Evolutionary conservation across 495 filamentous ascomycete genomes (phyloP), one percentile per base, ranked within the genome.

Genomic region (Podospora appendiculata): DNA sequence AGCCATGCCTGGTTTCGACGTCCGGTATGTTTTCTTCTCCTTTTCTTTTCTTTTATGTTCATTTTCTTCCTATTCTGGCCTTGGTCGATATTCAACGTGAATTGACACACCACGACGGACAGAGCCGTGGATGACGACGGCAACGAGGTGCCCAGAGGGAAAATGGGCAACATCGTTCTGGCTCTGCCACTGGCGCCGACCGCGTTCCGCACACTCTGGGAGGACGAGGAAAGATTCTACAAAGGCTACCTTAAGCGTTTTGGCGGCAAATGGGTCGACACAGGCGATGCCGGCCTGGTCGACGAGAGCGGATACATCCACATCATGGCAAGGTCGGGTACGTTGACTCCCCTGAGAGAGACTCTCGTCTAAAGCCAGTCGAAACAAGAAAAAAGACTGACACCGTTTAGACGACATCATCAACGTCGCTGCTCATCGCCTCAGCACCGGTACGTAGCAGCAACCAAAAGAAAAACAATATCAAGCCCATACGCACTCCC

Each of bases 111-210:
- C 2, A 2, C 25, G 25, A 25, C 25, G 25, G 25, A 25, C 25
- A 25, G 25, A 25, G 76, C 90, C 36, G 89, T 96, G 6, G 80
- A 92, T 60, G 90, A 96, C 60, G 70, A 81, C 1, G 91, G 91
- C 5, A 71, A 76, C 2, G 81, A 87, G 59, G 73, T 95, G 3
- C 61, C 74, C 16, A 71, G 62, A 10, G 86, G 85, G 0, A 77
- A 66, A n/a, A 94, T 90, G 87, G 91, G 91, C 0, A 96, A 96
- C 62, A 92, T 96, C 45, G 90, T 96, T 14, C 69, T 96, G 32
- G 89, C 70, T 0, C 75, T 87, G 1, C 91, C 91, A 0, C 74
- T 96, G 3, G 88, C 88, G 0, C 91, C 91, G 0, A 91, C 90
- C 0, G 91, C 84, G 0, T 89, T 96, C 65, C 85, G 86, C 0